Percentiles rank a stretch among this genome's conserved stretches.
Conservation (phyloP, 495 filamentous ascomycete species). For the Xylaria curta region DNA sequence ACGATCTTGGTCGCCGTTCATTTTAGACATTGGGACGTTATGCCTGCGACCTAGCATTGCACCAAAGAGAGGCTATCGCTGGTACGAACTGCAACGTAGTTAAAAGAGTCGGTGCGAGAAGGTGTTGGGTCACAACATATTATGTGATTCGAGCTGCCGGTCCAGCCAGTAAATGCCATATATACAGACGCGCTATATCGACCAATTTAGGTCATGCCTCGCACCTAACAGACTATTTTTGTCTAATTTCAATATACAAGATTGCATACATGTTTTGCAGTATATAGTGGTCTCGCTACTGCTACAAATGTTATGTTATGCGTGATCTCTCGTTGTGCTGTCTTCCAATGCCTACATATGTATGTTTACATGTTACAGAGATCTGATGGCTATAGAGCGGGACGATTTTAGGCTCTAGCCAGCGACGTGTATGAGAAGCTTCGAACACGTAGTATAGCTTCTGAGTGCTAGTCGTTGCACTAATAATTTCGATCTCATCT, state of each 20-base stretch:
- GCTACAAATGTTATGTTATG: background rate
- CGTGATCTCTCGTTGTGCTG: background rate
- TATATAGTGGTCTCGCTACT: background rate
- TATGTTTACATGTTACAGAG: background rate
- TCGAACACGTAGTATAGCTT: background rate
- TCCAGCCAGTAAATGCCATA: no score
- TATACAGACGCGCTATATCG: no score
- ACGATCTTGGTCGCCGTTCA: conserved; percentile 3
- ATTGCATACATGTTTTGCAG: background rate
- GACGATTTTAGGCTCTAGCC: background rate
- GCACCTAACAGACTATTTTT: background rate
- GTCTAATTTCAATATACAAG: background rate
- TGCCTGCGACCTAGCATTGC: background rate
- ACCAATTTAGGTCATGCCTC: background rate
- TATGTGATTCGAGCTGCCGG: background rate
- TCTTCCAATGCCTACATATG: background rate
- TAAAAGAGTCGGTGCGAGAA: background rate
- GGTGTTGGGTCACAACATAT: background rate
- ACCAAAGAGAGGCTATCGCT: background rate
- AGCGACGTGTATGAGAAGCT: background rate
- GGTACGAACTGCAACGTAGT: background rate
- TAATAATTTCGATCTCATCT: background rate
- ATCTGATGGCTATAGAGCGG: background rate
- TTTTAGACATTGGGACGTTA: background rate
- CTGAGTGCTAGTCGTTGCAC: background rate